A percentile compares a stretch with the other conserved stretches of the same genome.
phyloP scores from a whole-genome alignment of 1,284 basidiomycete genomes.

The Peniophora sp. region DNA sequence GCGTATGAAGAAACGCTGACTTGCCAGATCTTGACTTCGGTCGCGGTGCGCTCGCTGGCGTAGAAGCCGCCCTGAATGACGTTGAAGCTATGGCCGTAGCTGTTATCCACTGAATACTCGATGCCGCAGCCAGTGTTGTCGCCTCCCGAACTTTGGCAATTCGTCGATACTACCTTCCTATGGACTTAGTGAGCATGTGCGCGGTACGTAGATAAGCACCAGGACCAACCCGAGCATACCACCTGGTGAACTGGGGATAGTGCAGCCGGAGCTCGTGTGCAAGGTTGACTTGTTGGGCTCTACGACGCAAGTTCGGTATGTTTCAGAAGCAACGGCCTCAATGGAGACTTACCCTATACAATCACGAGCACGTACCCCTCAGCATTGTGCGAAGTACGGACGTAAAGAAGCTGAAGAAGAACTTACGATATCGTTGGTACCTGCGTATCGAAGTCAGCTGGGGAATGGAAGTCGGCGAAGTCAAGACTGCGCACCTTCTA shows the following conservation, averaged over 20 bases:
- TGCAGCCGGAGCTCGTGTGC: constrained; percentile 33
- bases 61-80: constrained; percentile 52
- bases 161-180: constrained; percentile 7
- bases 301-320: neutral
- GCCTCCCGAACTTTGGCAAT: constrained; percentile 45
- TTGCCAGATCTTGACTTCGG: constrained; percentile 36
- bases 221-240: constrained; percentile 15
- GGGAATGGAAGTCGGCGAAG: neutral
- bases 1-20: no score
- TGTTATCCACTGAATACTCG: constrained; percentile 29
- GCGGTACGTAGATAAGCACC: no score
- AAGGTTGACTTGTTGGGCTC: constrained; percentile 42
- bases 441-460: neutral
- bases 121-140: constrained; percentile 62
- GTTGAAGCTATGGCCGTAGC: constrained; percentile 56
- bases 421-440: neutral
- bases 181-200: no score
- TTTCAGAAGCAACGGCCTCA: neutral
- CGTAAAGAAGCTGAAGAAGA: neutral
- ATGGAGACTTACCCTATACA: neutral
- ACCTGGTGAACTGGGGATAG: neutral
- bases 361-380: neutral
- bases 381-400: neutral
- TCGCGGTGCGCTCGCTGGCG: constrained; percentile 37
- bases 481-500: constrained; percentile 6